phyloP scores from a whole-genome alignment of 2,329 filamentous ascomycete species.

The Aspergillus novoparasiticus region DNA sequence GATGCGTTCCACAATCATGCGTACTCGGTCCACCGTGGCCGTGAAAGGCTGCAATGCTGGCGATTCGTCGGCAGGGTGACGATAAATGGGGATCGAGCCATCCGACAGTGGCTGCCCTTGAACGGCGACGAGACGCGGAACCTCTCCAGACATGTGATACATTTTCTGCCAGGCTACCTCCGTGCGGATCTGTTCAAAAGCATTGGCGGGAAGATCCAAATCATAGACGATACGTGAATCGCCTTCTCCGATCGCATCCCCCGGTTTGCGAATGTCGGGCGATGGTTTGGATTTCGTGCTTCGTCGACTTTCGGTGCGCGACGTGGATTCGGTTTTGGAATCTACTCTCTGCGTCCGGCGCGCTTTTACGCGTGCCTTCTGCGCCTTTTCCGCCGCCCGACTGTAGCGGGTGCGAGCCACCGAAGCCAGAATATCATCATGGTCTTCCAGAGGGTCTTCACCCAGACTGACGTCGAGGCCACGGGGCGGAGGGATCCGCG shows the following conservation, averaged over 20 bases:
- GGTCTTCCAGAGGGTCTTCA: slow-evolving; percentile 19
- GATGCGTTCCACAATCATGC: slow-evolving; percentile 66
- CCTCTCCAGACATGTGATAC: slow-evolving; percentile 88
- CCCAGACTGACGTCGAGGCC: slow-evolving; percentile 16
- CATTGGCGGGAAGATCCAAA: slow-evolving; percentile 61
- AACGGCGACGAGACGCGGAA: slow-evolving; percentile 87
- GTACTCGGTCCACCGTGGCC: slow-evolving; percentile 69
- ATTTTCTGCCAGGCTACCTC: slow-evolving; percentile 90
- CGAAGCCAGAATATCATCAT: slow-evolving; percentile 23
- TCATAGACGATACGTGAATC: slow-evolving; percentile 76
- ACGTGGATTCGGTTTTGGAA: slow-evolving; percentile 17
- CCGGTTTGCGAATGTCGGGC: slow-evolving; percentile 44
- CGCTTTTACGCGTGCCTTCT: slow-evolving; percentile 26
- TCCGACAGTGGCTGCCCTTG: slow-evolving; percentile 72
- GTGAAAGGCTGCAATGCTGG: slow-evolving; percentile 77
- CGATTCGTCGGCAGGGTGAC: slow-evolving; percentile 88
- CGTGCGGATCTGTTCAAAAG: slow-evolving; percentile 70
- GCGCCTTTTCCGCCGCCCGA: slow-evolving; percentile 17
- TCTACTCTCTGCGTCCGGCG: slow-evolving; percentile 31
- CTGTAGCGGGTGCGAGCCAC: slow-evolving; percentile 21
- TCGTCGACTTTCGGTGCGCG: slow-evolving; percentile 24
- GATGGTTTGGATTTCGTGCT: slow-evolving; percentile 18
- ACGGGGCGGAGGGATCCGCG: slow-evolving; percentile 9
- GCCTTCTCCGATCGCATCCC: slow-evolving; percentile 71
- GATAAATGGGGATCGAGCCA: slow-evolving; percentile 81